Conservation (phyloP, 371 early-diverging fungal species). For the Lichtheimia ramosa region DNA sequence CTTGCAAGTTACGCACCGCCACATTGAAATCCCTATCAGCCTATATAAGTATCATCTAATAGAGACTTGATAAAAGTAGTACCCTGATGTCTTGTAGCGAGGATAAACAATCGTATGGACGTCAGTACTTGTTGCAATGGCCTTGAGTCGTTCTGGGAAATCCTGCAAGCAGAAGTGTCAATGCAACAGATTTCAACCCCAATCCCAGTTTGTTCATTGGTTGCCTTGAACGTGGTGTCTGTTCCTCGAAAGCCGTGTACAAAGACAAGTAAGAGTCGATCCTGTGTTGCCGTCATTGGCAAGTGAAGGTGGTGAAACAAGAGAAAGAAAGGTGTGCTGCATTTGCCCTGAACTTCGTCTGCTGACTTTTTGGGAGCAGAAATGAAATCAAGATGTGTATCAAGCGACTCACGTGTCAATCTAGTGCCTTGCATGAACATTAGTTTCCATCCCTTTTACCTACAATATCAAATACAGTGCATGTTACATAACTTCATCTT, state of each 20-base stretch:
- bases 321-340: not conserved
- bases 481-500: too few relatives aligned
- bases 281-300: conserved; percentile 7
- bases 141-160: conserved; percentile 57
- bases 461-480: too few relatives aligned
- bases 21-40: conserved; percentile 25
- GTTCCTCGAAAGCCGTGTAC: conserved; percentile 62
- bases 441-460: too few relatives aligned
- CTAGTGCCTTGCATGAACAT: too few relatives aligned
- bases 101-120: conserved; percentile 58
- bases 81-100: conserved; percentile 63
- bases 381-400: too few relatives aligned
- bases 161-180: conserved; percentile 31
- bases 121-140: conserved; percentile 43
- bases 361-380: too few relatives aligned
- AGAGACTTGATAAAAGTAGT: not conserved
- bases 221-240: conserved; percentile 45
- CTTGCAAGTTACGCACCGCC: conserved; percentile 47
- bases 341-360: too few relatives aligned
- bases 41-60: too few relatives aligned
- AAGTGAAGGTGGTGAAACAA: not conserved
- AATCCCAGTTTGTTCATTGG: not conserved
- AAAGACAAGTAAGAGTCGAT: conserved; percentile 50
- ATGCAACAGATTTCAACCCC: not conserved
- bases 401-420: too few relatives aligned